Evolutionary conservation across 306 rosid genomes (phyloP).

Genomic region (Begonia fuchsioides): DNA sequence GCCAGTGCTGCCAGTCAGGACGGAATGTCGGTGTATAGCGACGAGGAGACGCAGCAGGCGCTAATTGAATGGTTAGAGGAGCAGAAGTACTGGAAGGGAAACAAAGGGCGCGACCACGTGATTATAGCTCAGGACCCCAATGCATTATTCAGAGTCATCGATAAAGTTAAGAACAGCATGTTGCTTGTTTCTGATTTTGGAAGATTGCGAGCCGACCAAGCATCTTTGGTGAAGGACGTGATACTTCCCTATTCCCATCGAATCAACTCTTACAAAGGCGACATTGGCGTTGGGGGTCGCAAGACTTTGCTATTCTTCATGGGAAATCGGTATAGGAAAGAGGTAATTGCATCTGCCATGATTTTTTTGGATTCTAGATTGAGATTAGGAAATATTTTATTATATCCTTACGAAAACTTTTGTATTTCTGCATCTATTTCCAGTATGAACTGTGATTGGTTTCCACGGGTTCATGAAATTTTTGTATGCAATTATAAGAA

Average conservation of each 20-base stretch:
- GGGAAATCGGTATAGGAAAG: slow-evolving; percentile 91
- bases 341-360: slow-evolving; percentile 27
- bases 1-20: slow-evolving; percentile 19
- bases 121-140: slow-evolving; percentile 85
- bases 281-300: slow-evolving; percentile 34
- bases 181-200: slow-evolving; percentile 82
- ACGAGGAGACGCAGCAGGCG: slow-evolving; percentile 75
- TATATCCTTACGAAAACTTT: too few relatives aligned
- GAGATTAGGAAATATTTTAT: too few relatives aligned
- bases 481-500: too few relatives aligned
- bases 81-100: slow-evolving; percentile 77
- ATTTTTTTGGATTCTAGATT: too few relatives aligned
- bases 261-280: slow-evolving; percentile 39
- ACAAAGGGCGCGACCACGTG: slow-evolving; percentile 75
- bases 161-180: slow-evolving; percentile 40
- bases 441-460: too few relatives aligned
- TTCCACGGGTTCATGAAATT: too few relatives aligned
- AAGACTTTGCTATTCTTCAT: slow-evolving; percentile 69
- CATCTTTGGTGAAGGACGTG: slow-evolving; percentile 75
- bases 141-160: slow-evolving; percentile 55
- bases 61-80: slow-evolving; percentile 60
- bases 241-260: slow-evolving; percentile 81
- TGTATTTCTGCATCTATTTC: too few relatives aligned
- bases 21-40: slow-evolving; percentile 35
- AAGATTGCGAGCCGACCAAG: slow-evolving; percentile 61